Evolutionary conservation across 1,139 yeast species (phyloP), one percentile per base, ranked within the genome.

Genomic region (Candida freyschussii): DNA sequence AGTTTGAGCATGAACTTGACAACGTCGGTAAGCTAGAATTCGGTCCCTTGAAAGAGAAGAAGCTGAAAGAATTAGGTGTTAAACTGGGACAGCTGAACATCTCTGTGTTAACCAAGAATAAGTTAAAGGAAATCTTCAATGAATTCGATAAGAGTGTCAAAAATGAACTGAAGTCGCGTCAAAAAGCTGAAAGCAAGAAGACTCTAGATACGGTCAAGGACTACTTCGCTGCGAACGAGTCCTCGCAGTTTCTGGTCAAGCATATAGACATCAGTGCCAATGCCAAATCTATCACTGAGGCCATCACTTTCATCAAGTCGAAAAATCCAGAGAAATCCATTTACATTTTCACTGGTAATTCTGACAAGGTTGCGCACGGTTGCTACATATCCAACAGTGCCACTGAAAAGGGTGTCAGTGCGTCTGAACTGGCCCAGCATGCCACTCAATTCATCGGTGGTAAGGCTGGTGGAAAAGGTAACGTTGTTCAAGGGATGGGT

Each of bases 381-480:
- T 87, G 95, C 60, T 89, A 78, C 62, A 70, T 91, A 36, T 75
- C 94, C 4, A 78, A 83, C 44, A 77, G 62, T 32, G 85, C 89
- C 22, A 65, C 79, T 44, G 70, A 69, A 32, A 75, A 81, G 59
- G 91, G 91, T 34, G 65, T 86, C 26, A 71, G 78, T 48, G 96
- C 96, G 24, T 65, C 75, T 42, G 87, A 75, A 20, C 71, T 87
- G 47, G 95, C 94, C 23, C 64, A 69, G 36, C 65, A 72, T 37
- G 97, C 84, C 28, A 67, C 89, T 30, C 63, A 66, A 34, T 68
- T 71, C 51, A 77, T 93, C 50, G 99, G 98, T 46, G 99, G 99
- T 60, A 85, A 83, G 60, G 94, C 96, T 39, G 99, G 99, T 63
- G 99, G 99, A 59, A 91, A 86, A 63, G 97, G 96, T 42, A 85